Conservation (phyloP, 345 rosid genomes). For the Syzygium grande region DNA sequence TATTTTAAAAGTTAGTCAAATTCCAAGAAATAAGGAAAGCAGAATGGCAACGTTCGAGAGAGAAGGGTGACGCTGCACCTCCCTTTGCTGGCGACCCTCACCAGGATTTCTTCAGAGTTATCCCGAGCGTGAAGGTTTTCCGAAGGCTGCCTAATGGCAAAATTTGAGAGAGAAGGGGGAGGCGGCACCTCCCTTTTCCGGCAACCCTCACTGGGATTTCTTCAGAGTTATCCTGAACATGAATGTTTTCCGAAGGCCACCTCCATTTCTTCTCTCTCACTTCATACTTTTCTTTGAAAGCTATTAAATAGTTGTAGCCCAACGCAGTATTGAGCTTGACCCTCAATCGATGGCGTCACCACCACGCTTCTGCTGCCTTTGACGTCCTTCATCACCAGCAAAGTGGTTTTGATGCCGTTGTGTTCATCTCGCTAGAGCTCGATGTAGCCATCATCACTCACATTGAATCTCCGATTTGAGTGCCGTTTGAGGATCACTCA, state of each 20-base stretch:
- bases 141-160: not conserved
- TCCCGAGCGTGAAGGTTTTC: too few relatives aligned
- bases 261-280: not conserved
- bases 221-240: not conserved
- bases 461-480: not conserved
- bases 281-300: not conserved
- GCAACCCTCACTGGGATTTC: not conserved
- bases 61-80: not conserved
- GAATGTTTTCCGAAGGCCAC: not conserved
- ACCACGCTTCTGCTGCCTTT: rapidly evolving
- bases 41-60: not conserved
- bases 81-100: not conserved
- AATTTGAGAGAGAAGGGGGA: too few relatives aligned
- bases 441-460: not conserved
- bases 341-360: not conserved
- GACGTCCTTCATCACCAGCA: not conserved
- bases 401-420: not conserved
- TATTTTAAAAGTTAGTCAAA: too few relatives aligned
- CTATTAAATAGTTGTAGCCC: not conserved
- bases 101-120: not conserved
- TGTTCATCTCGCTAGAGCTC: not conserved
- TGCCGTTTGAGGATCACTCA: not conserved
- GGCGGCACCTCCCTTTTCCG: not conserved
- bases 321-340: not conserved
- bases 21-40: not conserved